Evolutionary conservation across 1,139 yeast species (phyloP).

Genomic region (Yamadazyma sp.): DNA sequence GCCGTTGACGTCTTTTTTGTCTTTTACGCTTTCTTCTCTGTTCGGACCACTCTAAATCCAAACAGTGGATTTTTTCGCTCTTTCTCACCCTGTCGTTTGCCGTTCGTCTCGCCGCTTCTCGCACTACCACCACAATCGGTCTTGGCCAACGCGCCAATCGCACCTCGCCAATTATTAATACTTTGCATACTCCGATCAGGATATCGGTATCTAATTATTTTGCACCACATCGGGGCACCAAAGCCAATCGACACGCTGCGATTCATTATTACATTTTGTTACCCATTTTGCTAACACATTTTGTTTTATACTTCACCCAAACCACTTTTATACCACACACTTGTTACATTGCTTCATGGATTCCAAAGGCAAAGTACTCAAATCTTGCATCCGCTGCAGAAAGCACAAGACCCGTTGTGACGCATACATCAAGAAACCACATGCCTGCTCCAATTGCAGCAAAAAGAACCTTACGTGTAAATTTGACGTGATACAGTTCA

Average conservation of each 20-base stretch:
- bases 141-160: not conserved
- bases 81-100: not conserved
- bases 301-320: too few species aligned
- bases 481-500: conserved; percentile 40
- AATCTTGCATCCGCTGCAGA: conserved; percentile 63
- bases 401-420: conserved; percentile 68
- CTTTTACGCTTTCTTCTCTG: not conserved
- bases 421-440: conserved; percentile 50
- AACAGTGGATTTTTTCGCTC: not conserved
- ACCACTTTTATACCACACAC: too few species aligned
- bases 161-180: not conserved
- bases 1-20: too few species aligned
- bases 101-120: not conserved
- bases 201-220: not conserved
- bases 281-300: too few species aligned
- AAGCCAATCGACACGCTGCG: not conserved
- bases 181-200: not conserved
- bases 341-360: conserved; percentile 1
- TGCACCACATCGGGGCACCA: not conserved
- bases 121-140: not conserved
- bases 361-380: conserved; percentile 30
- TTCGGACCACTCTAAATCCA: too few species aligned
- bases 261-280: not conserved
- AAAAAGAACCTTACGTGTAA: conserved; percentile 53
- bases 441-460: conserved; percentile 57